Percentiles rank a stretch among this genome's conserved stretches.
Evolutionary conservation across 176 grass and related monocot genomes (phyloP).

Genomic region (Musa itinerans): DNA sequence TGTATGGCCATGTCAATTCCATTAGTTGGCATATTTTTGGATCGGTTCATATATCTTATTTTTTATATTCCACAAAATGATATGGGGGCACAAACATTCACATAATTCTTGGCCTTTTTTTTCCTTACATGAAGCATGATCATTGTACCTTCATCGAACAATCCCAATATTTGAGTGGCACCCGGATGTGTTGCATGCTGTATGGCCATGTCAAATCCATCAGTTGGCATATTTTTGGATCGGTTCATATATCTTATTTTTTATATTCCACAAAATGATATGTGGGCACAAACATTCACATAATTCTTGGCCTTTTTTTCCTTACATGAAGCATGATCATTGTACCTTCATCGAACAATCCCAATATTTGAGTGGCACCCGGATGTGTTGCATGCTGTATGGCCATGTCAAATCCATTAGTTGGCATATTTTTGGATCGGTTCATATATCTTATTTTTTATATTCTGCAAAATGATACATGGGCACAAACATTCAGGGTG

Average conservation of each 20-base stretch:
- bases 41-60: constrained; percentile 9
- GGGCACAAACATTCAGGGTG: constrained; percentile 51
- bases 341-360: no score
- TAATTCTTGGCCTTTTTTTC: not conserved
- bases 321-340: not conserved
- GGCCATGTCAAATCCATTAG: not conserved
- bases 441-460: constrained; percentile 9
- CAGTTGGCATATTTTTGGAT: not conserved
- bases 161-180: no score
- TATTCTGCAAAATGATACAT: constrained; percentile 7
- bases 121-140: not conserved
- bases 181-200: not conserved
- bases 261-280: constrained; percentile 9
- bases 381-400: not conserved
- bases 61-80: constrained; percentile 1
- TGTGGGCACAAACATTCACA: constrained; percentile 15
- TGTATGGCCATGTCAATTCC: not conserved
- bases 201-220: constrained; percentile 3
- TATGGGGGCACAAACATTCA: constrained; percentile 18
- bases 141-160: no score
- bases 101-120: not conserved
- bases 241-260: not conserved
- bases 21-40: not conserved
- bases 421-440: not conserved
- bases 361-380: not conserved